Conservation (phyloP, 1,284 basidiomycete species). For the Rhodofomes roseus region DNA sequence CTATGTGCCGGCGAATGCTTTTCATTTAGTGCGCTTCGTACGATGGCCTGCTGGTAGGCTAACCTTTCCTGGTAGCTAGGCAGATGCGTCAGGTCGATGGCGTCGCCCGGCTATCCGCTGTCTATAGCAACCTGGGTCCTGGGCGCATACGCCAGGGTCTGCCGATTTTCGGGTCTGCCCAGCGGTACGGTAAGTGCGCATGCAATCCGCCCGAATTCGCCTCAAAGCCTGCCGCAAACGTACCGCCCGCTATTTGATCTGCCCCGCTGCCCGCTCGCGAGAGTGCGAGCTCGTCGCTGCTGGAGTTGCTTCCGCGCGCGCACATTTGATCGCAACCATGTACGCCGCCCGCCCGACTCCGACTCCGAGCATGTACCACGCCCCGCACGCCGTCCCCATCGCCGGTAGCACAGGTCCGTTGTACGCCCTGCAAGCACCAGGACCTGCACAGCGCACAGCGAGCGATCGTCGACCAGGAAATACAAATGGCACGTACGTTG, state of each 20-base stretch:
- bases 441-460: not conserved
- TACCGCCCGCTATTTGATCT: not conserved
- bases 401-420: too few relatives aligned
- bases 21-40: not conserved
- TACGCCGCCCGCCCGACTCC: not conserved
- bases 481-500: not conserved
- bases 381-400: too few relatives aligned
- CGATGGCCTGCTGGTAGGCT: not conserved
- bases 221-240: not conserved
- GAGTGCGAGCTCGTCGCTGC: not conserved
- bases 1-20: not conserved
- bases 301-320: not conserved
- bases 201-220: not conserved
- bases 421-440: not conserved
- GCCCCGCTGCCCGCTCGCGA: not conserved
- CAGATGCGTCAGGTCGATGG: not conserved
- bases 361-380: not conserved
- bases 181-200: not conserved
- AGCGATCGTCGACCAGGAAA: not conserved
- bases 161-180: conserved; percentile 1
- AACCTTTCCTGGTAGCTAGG: not conserved
- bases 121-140: not conserved
- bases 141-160: not conserved
- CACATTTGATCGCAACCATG: not conserved
- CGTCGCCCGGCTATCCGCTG: not conserved